Evolutionary conservation across 148 eudicot species (phyloP).

Genomic region (Camellia granthamiana): DNA sequence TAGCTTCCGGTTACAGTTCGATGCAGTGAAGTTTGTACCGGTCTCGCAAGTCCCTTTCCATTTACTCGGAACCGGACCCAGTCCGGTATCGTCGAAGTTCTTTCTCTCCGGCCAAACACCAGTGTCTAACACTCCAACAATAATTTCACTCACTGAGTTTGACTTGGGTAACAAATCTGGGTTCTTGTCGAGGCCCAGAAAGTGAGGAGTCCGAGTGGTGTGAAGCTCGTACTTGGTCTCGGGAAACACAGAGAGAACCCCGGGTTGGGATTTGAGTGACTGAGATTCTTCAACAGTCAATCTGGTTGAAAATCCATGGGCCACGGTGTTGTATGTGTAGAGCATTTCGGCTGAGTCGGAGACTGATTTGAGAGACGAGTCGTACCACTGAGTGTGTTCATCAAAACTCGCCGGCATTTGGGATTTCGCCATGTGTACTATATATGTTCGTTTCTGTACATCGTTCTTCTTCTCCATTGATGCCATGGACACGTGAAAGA

Average conservation of each 20-base stretch:
- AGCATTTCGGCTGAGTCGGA: conserved; percentile 35
- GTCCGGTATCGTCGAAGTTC: conserved; percentile 41
- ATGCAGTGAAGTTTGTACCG: conserved; percentile 36
- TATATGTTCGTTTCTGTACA: conserved; percentile 29
- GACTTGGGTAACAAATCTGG: conserved; percentile 32
- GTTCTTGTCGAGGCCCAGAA: conserved; percentile 38
- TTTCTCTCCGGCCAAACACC: conserved; percentile 51
- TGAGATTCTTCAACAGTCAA: conserved; percentile 30
- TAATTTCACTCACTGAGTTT: conserved; percentile 28
- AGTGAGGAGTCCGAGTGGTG: conserved; percentile 46
- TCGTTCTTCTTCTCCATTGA: not conserved
- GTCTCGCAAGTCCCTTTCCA: conserved; percentile 46
- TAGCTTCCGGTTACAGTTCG: conserved; percentile 39
- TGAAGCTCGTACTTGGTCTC: conserved; percentile 46
- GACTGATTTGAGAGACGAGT: conserved; percentile 41
- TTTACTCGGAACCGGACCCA: conserved; percentile 35
- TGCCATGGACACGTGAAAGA: conserved; percentile 18
- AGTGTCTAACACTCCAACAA: conserved; percentile 45
- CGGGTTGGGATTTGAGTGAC: conserved; percentile 23
- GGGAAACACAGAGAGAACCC: conserved; percentile 31
- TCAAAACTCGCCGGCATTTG: conserved; percentile 38
- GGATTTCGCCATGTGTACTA: conserved; percentile 45
- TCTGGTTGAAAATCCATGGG: conserved; percentile 44
- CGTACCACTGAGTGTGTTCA: conserved; percentile 42
- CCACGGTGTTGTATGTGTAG: conserved; percentile 35